Conservation (phyloP, 768 basidiomycete species). For the Amanita polypyramis region DNA sequence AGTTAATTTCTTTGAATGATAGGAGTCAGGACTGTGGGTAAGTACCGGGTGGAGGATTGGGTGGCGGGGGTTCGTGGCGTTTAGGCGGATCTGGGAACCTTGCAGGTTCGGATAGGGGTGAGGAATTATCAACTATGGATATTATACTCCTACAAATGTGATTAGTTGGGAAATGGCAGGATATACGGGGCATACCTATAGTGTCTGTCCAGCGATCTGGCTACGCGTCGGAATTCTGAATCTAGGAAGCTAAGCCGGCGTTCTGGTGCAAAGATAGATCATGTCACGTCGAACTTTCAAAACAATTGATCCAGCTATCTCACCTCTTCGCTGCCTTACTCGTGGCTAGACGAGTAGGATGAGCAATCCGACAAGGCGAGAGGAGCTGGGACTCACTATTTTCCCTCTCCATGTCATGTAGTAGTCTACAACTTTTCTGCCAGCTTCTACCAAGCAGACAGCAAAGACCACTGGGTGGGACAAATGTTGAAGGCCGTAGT, state of each 20-base stretch:
- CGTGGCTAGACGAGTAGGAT: not conserved
- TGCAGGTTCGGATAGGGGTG: not conserved
- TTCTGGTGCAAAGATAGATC: constrained; percentile 13
- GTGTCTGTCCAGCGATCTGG: constrained; percentile 30
- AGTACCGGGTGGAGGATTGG: constrained; percentile 4
- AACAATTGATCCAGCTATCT: not conserved
- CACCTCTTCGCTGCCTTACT: not conserved
- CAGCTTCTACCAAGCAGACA: constrained; percentile 27
- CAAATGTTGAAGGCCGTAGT: constrained; percentile 10
- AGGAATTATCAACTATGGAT: constrained; percentile 2
- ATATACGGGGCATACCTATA: constrained; percentile 26
- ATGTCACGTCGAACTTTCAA: not conserved
- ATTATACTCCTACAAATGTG: constrained; percentile 12
- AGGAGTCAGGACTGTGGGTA: constrained; percentile 1
- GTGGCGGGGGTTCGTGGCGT: not conserved
- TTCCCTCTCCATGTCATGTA: constrained; percentile 40
- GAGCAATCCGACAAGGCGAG: not conserved
- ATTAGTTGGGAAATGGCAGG: not conserved
- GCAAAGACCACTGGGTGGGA: constrained; percentile 33
- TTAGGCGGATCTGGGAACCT: not conserved
- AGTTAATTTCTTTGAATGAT: not conserved
- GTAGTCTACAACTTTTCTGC: constrained; percentile 34
- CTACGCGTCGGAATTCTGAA: constrained; percentile 30
- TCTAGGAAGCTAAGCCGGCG: constrained; percentile 26
- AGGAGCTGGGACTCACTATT: constrained; percentile 18